Evolutionary conservation across 148 eudicot genomes (phyloP).

Genomic region (Rhododendron simsii): DNA sequence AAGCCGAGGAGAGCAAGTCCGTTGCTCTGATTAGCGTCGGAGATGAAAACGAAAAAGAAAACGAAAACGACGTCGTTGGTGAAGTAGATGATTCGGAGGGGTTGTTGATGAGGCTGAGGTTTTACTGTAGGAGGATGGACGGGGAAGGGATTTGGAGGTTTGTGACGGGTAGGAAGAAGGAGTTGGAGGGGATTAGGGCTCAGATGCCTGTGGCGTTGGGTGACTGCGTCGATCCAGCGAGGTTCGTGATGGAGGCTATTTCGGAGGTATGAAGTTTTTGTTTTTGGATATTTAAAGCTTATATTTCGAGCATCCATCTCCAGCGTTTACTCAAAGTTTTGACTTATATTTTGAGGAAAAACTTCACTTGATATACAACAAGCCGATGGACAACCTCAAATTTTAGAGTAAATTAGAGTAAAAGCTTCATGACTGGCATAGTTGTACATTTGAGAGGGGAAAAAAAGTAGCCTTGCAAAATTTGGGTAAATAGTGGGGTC

Average conservation of each 20-base stretch:
- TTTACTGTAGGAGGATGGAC: conserved; percentile 60
- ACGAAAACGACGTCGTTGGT: background rate
- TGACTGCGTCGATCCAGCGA: conserved; percentile 81
- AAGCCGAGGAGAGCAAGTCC: conserved; percentile 40
- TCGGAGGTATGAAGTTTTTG: conserved; percentile 34
- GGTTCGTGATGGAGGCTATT: conserved; percentile 70
- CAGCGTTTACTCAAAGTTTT: background rate
- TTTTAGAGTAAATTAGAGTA: background rate
- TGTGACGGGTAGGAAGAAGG: conserved; percentile 61
- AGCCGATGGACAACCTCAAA: background rate
- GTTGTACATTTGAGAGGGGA: background rate
- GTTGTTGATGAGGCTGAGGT: conserved; percentile 38
- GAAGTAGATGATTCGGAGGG: conserved; percentile 67
- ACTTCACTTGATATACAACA: background rate
- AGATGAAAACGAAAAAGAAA: background rate
- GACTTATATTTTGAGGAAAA: background rate
- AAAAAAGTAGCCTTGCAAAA: no score
- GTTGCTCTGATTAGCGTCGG: conserved; percentile 24
- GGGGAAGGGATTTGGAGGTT: conserved; percentile 69
- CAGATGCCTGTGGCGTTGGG: conserved; percentile 48
- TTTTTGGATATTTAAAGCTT: no score
- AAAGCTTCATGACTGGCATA: background rate
- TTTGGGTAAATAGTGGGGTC: background rate
- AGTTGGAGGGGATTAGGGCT: conserved; percentile 48
- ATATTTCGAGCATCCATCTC: no score